Percentiles rank a stretch among this genome's conserved stretches.
Conservation (phyloP, 495 filamentous ascomycete genomes). For the Mycothermus thermophilus region DNA sequence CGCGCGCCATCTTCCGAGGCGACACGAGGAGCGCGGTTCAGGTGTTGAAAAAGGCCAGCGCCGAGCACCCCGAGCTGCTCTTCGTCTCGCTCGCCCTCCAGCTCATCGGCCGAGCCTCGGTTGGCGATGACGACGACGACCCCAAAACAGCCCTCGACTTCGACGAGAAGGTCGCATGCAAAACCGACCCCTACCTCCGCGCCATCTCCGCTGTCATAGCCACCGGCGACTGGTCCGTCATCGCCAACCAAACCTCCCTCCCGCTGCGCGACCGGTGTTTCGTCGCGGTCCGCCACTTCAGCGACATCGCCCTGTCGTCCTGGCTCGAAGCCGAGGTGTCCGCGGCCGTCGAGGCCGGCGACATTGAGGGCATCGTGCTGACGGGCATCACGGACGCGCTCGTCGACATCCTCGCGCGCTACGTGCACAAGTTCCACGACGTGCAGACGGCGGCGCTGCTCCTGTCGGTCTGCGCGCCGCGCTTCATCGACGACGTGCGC, state of each 20-base stretch:
- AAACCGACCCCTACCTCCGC: constrained; percentile 69
- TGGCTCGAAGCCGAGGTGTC: constrained; percentile 54
- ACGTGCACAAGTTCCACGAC: constrained; percentile 75
- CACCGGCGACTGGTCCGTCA: constrained; percentile 72
- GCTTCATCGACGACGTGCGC: constrained; percentile 65
- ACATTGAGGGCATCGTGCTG: constrained; percentile 78
- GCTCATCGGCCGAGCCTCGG: constrained; percentile 31
- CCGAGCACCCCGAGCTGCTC: constrained; percentile 33
- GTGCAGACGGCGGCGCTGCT: constrained; percentile 81
- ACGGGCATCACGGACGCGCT: constrained; percentile 69
- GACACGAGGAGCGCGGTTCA: constrained; percentile 44
- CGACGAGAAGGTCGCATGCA: constrained; percentile 32
- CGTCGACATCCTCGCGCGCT: constrained; percentile 74
- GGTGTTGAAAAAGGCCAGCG: constrained; percentile 36
- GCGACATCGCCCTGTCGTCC: constrained; percentile 57
- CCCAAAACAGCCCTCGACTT: constrained; percentile 30
- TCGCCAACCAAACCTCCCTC: constrained; percentile 67
- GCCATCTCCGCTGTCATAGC: constrained; percentile 87
- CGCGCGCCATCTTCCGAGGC: constrained; percentile 60
- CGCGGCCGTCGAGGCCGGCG: constrained; percentile 54
- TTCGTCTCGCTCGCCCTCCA: constrained; percentile 42
- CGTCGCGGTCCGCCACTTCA: constrained; percentile 71
- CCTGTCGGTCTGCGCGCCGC: constrained; percentile 65
- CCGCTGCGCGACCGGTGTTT: constrained; percentile 75
- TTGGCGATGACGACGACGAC: constrained; percentile 10